A percentile compares a stretch with the other conserved stretches of the same genome.
phyloP scores from a whole-genome alignment of 2,329 filamentous ascomycete genomes.

The Tolypocladium amazonense region DNA sequence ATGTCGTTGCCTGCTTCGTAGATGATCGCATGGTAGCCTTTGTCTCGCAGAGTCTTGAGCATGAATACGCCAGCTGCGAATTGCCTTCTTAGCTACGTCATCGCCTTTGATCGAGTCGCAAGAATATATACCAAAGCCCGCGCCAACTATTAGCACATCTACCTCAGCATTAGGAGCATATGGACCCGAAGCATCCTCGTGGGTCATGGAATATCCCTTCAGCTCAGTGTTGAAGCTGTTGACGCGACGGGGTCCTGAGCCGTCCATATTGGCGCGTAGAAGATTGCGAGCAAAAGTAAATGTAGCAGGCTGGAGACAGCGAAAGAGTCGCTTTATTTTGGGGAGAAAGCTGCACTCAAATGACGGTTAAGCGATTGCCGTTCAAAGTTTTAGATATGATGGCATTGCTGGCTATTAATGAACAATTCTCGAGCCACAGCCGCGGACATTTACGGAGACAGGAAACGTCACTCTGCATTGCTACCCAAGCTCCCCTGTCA shows the following conservation, averaged over 20 bases:
- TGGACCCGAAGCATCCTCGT: constrained; percentile 21
- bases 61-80: constrained; percentile 32
- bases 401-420: not conserved
- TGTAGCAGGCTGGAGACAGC: no score
- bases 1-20: constrained; percentile 41
- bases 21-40: constrained; percentile 34
- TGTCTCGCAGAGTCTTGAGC: constrained; percentile 39
- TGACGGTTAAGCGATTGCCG: not conserved
- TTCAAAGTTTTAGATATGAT: not conserved
- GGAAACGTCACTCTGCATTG: not conserved
- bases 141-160: constrained; percentile 33
- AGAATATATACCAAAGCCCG: constrained; percentile 28
- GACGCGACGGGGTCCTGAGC: not conserved
- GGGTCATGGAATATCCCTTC: constrained; percentile 23
- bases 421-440: not conserved
- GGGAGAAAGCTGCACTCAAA: not conserved
- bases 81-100: not conserved
- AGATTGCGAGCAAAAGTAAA: not conserved
- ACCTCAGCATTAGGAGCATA: constrained; percentile 32
- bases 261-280: not conserved
- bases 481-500: not conserved
- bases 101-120: not conserved
- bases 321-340: not conserved
- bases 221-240: constrained; percentile 32
- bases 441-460: not conserved